These are phyloP conservation scores for Fraxinus albicans DNA, from an alignment of 305 asterid genomes.

Conservation along the genomic window DNA sequence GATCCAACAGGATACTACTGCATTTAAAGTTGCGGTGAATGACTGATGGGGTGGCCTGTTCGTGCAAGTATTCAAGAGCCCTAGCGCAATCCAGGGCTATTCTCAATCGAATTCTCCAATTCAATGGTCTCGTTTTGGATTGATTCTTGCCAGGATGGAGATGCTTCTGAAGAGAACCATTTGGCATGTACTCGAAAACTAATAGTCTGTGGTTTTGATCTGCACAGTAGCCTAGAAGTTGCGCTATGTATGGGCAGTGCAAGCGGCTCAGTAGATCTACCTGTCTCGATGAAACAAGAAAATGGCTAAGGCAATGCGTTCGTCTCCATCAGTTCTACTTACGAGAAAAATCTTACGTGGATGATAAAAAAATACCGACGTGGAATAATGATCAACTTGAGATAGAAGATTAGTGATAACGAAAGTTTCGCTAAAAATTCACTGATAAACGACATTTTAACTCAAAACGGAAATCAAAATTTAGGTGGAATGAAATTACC, in stretches of 20 bases:
- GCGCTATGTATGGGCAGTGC: constrained; percentile 54
- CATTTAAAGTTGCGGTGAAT: constrained; percentile 75
- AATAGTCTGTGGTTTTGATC: constrained; percentile 67
- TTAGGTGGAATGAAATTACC: background rate
- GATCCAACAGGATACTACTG: constrained; percentile 62
- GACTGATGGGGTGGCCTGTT: constrained; percentile 63
- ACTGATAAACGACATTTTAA: background rate
- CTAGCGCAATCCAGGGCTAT: constrained; percentile 72
- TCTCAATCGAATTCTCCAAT: constrained; percentile 59
- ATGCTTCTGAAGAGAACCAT: constrained; percentile 49
- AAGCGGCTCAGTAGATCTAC: constrained; percentile 60
- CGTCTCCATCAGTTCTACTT: background rate
- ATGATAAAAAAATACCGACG: no score
- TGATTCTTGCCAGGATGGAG: constrained; percentile 28
- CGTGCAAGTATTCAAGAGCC: constrained; percentile 74
- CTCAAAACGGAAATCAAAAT: background rate
- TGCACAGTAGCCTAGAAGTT: constrained; percentile 79
- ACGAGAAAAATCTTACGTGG: no score
- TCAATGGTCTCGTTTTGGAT: constrained; percentile 22
- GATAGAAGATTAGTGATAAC: background rate
- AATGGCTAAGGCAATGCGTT: background rate
- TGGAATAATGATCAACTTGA: no score
- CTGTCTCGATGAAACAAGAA: constrained; percentile 14
- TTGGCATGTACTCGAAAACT: constrained; percentile 64
- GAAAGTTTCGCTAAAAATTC: background rate